phyloP scores from a whole-genome alignment of 1,284 basidiomycete genomes.

The Rugosomyces carneus region DNA sequence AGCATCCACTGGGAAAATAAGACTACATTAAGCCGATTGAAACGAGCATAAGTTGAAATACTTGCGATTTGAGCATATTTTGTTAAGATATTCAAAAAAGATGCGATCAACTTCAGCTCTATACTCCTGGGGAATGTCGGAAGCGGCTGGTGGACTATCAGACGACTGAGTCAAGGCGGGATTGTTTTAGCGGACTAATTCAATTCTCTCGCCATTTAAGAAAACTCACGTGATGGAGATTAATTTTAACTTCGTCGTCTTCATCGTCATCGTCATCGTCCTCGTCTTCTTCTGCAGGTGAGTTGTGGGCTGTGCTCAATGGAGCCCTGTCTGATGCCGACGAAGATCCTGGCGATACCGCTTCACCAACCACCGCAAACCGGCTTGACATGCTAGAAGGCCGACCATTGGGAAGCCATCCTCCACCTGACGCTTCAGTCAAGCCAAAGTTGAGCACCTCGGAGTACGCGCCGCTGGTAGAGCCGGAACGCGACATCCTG shows the following conservation, averaged over 20 bases:
- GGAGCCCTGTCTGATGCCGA: slow-evolving; percentile 22
- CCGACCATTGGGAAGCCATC: slow-evolving; percentile 13
- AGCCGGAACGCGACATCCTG: slow-evolving; percentile 60
- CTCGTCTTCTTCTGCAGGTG: slow-evolving; percentile 36
- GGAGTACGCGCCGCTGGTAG: slow-evolving; percentile 49
- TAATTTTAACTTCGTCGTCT: slow-evolving; percentile 23
- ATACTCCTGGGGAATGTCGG: slow-evolving; percentile 78
- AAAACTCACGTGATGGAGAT: slow-evolving; percentile 11
- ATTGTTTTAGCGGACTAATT: slow-evolving; percentile 4
- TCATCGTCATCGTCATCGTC: slow-evolving; percentile 34
- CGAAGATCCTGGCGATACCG: slow-evolving; percentile 21
- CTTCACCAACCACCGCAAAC: slow-evolving; percentile 15
- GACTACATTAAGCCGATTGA: slow-evolving; percentile 6
- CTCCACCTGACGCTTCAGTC: slow-evolving; percentile 15
- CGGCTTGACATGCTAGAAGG: neutral
- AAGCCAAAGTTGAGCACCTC: slow-evolving; percentile 23
- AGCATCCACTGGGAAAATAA: slow-evolving; percentile 71
- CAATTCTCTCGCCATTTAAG: slow-evolving; percentile 3
- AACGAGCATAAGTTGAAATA: slow-evolving; percentile 14
- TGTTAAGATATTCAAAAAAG: slow-evolving; percentile 87
- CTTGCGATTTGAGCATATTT: slow-evolving; percentile 87
- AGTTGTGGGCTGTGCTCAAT: slow-evolving; percentile 26
- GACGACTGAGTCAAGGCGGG: slow-evolving; percentile 16
- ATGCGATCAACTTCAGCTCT: slow-evolving; percentile 80
- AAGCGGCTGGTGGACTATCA: slow-evolving; percentile 29